Percentiles rank a stretch among this genome's conserved stretches.
Conservation (phyloP, 192 early-diverging fungal species). For the Allomyces arbusculus region DNA sequence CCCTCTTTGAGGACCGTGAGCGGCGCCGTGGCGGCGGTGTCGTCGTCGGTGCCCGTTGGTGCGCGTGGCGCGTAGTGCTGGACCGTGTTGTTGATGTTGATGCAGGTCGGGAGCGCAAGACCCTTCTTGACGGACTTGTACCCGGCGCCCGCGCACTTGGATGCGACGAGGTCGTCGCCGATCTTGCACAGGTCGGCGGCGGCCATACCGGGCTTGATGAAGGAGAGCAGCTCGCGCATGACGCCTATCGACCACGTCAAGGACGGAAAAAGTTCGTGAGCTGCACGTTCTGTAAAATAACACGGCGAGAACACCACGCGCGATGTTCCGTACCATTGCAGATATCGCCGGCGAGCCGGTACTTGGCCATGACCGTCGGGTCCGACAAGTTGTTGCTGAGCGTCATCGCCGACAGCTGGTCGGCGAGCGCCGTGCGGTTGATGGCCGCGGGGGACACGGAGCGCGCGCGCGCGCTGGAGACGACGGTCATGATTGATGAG, state of each 20-base stretch:
- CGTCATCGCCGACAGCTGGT: not conserved
- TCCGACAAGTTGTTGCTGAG: constrained; percentile 28
- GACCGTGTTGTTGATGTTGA: constrained; percentile 58
- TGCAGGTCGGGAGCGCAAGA: constrained; percentile 64
- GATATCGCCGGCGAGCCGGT: constrained; percentile 52
- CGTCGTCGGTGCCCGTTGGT: too few relatives aligned
- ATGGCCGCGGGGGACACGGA: too few relatives aligned
- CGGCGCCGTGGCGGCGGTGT: too few relatives aligned
- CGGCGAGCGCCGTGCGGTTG: too few relatives aligned
- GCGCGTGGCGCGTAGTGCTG: constrained; percentile 20
- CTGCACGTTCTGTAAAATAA: not conserved
- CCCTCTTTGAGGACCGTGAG: constrained; percentile 31
- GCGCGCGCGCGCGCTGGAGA: too few relatives aligned
- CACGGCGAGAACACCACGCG: not conserved
- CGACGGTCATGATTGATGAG: too few relatives aligned
- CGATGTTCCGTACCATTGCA: constrained; percentile 32
- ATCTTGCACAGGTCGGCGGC: constrained; percentile 42
- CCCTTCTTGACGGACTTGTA: constrained; percentile 41
- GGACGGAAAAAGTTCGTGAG: too few relatives aligned
- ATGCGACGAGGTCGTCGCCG: constrained; percentile 38
- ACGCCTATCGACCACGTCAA: constrained; percentile 14
- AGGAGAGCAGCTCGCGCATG: constrained; percentile 26
- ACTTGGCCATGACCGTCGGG: constrained; percentile 45
- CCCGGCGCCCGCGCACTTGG: constrained; percentile 32
- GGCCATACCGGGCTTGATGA: constrained; percentile 35